Evolutionary conservation across 257 asterid species (phyloP).

Genomic region (Capsicum rhomboideum): DNA sequence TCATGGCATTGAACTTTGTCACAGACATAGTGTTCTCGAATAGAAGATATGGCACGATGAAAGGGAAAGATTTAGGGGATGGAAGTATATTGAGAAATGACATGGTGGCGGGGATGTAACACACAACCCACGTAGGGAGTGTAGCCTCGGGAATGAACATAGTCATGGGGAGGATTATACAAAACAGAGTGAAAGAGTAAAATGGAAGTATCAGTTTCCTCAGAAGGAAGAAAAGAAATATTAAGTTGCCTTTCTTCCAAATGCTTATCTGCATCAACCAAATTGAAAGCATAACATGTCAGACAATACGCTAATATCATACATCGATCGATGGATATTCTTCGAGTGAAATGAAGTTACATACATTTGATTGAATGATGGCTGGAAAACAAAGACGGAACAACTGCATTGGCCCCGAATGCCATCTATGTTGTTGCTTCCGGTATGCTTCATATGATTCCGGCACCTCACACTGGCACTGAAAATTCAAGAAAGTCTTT

Average conservation of each 20-base stretch:
- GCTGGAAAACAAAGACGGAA: conserved; percentile 93
- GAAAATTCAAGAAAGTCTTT: conserved; percentile 1
- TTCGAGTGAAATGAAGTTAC: neutral
- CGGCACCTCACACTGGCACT: conserved; percentile 95
- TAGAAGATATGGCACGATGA: conserved; percentile 79
- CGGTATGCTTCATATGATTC: conserved; percentile 93
- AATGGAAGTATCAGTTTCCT: conserved; percentile 81
- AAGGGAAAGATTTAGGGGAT: conserved; percentile 88
- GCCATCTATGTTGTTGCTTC: conserved; percentile 97
- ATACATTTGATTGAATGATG: conserved; percentile 63
- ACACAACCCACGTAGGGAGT: conserved; percentile 83
- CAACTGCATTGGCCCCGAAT: conserved; percentile 98
- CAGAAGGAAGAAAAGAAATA: conserved; percentile 70
- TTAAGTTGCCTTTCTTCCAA: conserved; percentile 40
- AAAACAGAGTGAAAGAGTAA: conserved; percentile 86
- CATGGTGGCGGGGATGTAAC: conserved; percentile 76
- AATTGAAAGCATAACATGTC: neutral
- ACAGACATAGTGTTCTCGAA: conserved; percentile 97
- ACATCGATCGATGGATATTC: neutral
- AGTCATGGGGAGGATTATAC: conserved; percentile 87
- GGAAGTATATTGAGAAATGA: conserved; percentile 74
- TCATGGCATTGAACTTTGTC: conserved; percentile 92
- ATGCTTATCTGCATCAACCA: conserved; percentile 32
- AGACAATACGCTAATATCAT: neutral
- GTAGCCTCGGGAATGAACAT: conserved; percentile 93